Evolutionary conservation across 495 filamentous ascomycete species (phyloP).

Genomic region (Talaromyces proteolyticus): DNA sequence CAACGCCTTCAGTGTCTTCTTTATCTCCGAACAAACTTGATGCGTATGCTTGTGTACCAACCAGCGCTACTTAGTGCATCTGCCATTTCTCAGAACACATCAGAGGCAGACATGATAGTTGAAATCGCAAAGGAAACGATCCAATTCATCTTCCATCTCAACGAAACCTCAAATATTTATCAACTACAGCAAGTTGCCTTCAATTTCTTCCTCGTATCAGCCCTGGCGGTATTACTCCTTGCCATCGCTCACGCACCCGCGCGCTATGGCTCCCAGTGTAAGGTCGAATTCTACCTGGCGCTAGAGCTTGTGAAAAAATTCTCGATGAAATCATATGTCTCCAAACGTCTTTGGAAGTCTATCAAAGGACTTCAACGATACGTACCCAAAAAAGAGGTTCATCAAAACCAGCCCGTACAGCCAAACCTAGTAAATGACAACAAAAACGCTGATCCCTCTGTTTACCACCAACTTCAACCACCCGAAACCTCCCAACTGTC

Average conservation of each 20-base stretch:
- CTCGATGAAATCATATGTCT: conserved; percentile 50
- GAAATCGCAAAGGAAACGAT: conserved; percentile 63
- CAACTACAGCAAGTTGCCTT: conserved; percentile 56
- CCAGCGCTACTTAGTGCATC: conserved; percentile 55
- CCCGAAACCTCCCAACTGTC: background rate
- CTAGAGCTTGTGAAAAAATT: conserved; percentile 60
- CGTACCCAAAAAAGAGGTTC: background rate
- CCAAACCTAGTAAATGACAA: no score
- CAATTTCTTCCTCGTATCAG: conserved; percentile 62
- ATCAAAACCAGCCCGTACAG: background rate
- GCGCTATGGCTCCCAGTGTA: conserved; percentile 48
- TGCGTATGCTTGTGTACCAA: conserved; percentile 60
- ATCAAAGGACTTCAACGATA: conserved; percentile 36
- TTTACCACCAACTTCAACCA: background rate
- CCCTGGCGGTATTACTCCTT: conserved; percentile 57
- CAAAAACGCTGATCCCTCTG: background rate
- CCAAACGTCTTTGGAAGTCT: conserved; percentile 56
- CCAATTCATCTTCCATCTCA: conserved; percentile 51
- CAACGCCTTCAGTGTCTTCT: conserved; percentile 16
- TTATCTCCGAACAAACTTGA: conserved; percentile 51
- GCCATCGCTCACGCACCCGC: conserved; percentile 57
- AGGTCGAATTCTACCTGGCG: conserved; percentile 62
- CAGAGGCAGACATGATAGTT: conserved; percentile 50
- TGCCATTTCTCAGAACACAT: conserved; percentile 49
- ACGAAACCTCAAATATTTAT: conserved; percentile 58